phyloP scores from a whole-genome alignment of 768 basidiomycete genomes.

The Hirschioporus abietinus region DNA sequence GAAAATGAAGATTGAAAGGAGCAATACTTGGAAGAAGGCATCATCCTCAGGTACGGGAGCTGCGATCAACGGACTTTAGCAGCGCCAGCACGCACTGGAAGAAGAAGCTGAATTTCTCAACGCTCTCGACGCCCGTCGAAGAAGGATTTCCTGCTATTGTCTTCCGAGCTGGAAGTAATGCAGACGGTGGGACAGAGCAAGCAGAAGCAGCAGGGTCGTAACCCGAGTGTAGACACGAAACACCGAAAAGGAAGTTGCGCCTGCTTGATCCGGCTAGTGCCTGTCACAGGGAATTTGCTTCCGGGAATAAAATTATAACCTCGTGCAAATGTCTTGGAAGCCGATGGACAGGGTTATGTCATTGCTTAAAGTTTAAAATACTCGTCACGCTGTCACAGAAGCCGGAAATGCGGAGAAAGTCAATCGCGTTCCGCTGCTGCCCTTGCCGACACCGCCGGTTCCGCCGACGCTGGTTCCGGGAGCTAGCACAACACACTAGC shows the following conservation, averaged over 20 bases:
- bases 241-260: background rate
- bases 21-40: background rate
- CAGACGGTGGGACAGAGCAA: background rate
- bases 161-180: background rate
- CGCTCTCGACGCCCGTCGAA: background rate
- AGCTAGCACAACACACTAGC: background rate
- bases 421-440: background rate
- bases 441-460: background rate
- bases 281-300: background rate
- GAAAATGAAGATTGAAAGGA: background rate
- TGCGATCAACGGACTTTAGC: conserved; percentile 1
- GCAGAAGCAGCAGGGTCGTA: background rate
- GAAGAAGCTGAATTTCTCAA: background rate
- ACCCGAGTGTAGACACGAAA: background rate
- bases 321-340: background rate
- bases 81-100: background rate
- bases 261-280: background rate
- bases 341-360: background rate
- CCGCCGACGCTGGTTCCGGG: background rate
- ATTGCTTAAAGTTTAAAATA: conserved; percentile 1
- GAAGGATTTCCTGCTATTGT: background rate
- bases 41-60: background rate
- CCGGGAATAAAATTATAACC: background rate
- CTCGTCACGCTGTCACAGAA: background rate
- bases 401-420: background rate